Base-by-base conservation (phyloP, 495 filamentous ascomycete species). In the Penicillium antarcticum region DNA sequence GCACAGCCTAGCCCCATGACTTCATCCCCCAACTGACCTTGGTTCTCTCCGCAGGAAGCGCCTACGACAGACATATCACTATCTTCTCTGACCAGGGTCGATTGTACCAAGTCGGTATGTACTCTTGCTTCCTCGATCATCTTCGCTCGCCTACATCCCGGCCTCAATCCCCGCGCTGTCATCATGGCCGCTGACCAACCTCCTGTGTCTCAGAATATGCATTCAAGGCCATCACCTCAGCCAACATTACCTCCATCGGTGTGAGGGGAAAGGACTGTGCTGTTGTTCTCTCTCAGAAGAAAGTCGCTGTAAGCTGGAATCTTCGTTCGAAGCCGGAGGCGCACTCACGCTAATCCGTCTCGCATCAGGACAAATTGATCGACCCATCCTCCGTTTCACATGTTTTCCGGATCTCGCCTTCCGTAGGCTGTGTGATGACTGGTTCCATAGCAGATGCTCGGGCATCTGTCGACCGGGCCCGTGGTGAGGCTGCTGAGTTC, bases 11-110 rank as follows among this genome's bases (percentile, higher is more conserved):
- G 46, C 48, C 51, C 50, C 61, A 70, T 69, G 65, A 70, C 67
- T 63, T 73, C 68, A 70, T 64, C 61, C 53, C 53, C 42, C 41
- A 51, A 59, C 70, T 72, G 51, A 73, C 68, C 35, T 40, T 42
- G 46, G 57, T 51, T 60, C 58, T 61, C 51, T 59, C 55, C 61
- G 69, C 65, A 96, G 92, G 90, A 76, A 95, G 88, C 79, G 91
- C 92, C 56, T 97, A 92, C 77, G 94, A 98, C 73, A 82, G 94
- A 79, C 94, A 98, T 70, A 97, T 98, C 61, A 98, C 94, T 63
- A 97, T 98, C 83, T 98, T 98, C 81, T 97, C 95, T 35, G 94
- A 98, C 71, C 90, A 96, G 70, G 94, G 94, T 64, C 83, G 94
- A 72, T 77, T 98, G 70, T 98, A 97, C 73, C 94, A 98, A 96